Conservation (phyloP, 371 early-diverging fungal genomes). For the Lichtheimia ramosa region DNA sequence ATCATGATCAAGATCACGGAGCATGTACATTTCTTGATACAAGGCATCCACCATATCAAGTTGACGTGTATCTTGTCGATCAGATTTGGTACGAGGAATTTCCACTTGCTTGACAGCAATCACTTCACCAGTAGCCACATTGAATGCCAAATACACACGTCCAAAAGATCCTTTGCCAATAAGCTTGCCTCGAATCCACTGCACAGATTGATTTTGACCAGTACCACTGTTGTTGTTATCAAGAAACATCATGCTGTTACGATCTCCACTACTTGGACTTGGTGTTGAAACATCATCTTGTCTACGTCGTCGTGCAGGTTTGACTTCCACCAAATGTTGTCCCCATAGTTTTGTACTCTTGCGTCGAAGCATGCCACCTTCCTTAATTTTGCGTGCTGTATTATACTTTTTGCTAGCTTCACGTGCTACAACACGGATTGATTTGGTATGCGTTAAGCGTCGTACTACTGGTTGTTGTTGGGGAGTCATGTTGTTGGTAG, state of each 20-base stretch:
- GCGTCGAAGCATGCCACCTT: conserved; percentile 21
- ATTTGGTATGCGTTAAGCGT: conserved; percentile 24
- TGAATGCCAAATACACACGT: conserved; percentile 91
- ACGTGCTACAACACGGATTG: conserved; percentile 59
- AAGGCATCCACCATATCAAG: conserved; percentile 57
- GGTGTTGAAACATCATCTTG: too few relatives aligned
- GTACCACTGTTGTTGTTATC: background rate
- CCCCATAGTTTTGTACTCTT: conserved; percentile 60
- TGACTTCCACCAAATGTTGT: conserved; percentile 21
- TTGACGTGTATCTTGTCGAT: conserved; percentile 4
- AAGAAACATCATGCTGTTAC: conserved; percentile 7
- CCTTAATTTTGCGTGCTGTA: conserved; percentile 12
- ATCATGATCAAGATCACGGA: conserved; percentile 82
- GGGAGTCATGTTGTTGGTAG: background rate
- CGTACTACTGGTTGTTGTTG: conserved; percentile 3
- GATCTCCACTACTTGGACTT: background rate
- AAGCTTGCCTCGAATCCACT: conserved; percentile 85
- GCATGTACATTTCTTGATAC: conserved; percentile 81
- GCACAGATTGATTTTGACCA: conserved; percentile 6
- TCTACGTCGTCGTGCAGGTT: conserved; percentile 1
- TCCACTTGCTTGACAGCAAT: conserved; percentile 99
- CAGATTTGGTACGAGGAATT: conserved; percentile 33
- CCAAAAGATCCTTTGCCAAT: conserved; percentile 99
- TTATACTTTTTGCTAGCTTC: conserved; percentile 48
- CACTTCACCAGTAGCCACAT: conserved; percentile 79